Conservation (phyloP, 129 eudicot genomes). For the Artemisia annua region DNA sequence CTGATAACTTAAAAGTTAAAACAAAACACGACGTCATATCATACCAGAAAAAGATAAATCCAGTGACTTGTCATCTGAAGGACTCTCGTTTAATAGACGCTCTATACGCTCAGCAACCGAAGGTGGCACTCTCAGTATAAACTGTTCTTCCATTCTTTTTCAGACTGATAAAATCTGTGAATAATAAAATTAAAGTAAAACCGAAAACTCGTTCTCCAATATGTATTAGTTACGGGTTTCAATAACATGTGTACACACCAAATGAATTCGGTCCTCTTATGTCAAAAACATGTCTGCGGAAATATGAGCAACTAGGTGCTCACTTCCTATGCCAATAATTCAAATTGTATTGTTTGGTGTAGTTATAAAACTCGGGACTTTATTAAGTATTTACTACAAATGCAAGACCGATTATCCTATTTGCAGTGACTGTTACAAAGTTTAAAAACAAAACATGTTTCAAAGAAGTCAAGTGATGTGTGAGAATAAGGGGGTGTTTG, state of each 20-base stretch:
- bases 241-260: neutral
- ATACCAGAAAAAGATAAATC: constrained; percentile 79
- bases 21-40: neutral
- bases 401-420: neutral
- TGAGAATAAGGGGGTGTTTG: too few relatives aligned
- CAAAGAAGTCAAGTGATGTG: too few relatives aligned
- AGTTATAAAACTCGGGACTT: too few relatives aligned
- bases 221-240: neutral
- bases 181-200: neutral
- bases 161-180: constrained; percentile 6
- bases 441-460: neutral
- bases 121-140: constrained; percentile 85
- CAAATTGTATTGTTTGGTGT: too few relatives aligned
- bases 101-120: constrained; percentile 82
- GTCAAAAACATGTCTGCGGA: too few relatives aligned
- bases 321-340: too few relatives aligned
- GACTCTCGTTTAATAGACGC: constrained; percentile 55
- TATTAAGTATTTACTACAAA: too few relatives aligned
- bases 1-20: neutral
- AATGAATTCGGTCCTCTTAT: too few relatives aligned
- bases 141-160: constrained; percentile 79
- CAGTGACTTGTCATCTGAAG: constrained; percentile 65
- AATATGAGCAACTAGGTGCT: too few relatives aligned
- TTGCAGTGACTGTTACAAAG: too few relatives aligned
- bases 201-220: neutral